Evolutionary conservation across 768 basidiomycete species (phyloP), one percentile per base, ranked within the genome.

Genomic region (Tricholomella constricta): DNA sequence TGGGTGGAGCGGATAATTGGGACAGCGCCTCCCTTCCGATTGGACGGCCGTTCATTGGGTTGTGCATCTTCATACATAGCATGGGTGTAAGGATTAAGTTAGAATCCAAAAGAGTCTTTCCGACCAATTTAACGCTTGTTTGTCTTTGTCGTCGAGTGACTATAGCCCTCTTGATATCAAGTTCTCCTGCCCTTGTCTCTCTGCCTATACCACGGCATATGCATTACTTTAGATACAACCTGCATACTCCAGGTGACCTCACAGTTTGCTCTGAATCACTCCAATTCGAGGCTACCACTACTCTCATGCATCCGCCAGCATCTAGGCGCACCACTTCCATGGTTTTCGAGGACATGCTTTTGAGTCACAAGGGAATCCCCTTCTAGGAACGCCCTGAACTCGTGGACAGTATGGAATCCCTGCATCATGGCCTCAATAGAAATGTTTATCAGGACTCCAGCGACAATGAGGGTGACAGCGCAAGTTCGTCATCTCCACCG

Each of bases 31-130:
- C 51, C 52, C 32, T 56, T 61, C 35, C 52, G 49, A 26, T 47
- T 54, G 2, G 47, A 37, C 29, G 23, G 23, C 17, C 57, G 45
- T 46, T 61, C 57, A 48, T 61, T 59, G 19, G 60, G 60, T 10
- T 59, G 60, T 23, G 42, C 36, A 56, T 59, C 60, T 51, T 61
- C 60, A 38, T 23, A 52, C 60, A 61, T 61, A 49, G 42, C 59
- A 57, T 52, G 43, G n/a, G 45, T 31, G 17, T 27, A 27, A 54
- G 31, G 41, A 56, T 48, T 51, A 52, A 52, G 43, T 48, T 36
- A 46, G 10, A 47, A 41, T 23, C 15, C 9, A 17, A 34, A 40
- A 6, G 26, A 23, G n/a, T n/a, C n/a, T n/a, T n/a, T n/a, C n/a
- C n/a, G n/a, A n/a, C n/a, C n/a, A n/a, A n/a, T n/a, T 27, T 1